Conservation (phyloP, 169 alveolate genomes). For the Plasmodium vivax region DNA sequence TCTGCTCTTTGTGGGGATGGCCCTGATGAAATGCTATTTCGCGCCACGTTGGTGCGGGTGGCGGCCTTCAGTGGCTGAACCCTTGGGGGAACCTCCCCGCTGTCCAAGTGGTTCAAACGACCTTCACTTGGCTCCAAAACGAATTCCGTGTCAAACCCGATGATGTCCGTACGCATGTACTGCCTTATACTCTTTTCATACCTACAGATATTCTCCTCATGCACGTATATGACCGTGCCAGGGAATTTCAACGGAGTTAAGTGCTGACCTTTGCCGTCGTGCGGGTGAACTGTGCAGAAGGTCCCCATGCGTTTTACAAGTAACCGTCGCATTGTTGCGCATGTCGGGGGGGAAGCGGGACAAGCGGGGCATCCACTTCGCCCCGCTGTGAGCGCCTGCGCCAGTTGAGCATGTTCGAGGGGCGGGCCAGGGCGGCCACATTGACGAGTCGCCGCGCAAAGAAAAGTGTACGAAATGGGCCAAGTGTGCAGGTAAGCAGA, state of each 20-base stretch:
- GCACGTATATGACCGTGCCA: slow-evolving; percentile 40
- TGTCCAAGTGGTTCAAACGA: neutral
- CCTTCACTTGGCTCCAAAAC: slow-evolving; percentile 28
- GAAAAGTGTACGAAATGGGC: neutral
- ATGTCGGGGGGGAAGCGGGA: neutral
- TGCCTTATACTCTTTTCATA: slow-evolving; percentile 35
- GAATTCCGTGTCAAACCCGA: slow-evolving; percentile 63
- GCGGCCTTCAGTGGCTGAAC: neutral
- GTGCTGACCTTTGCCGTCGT: neutral
- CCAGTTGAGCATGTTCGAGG: neutral
- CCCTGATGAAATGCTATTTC: neutral
- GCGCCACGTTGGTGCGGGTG: neutral
- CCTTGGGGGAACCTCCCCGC: neutral
- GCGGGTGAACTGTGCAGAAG: neutral
- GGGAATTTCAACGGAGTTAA: slow-evolving; percentile 5
- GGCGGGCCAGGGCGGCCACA: neutral
- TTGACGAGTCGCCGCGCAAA: neutral
- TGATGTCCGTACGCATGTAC: slow-evolving; percentile 15
- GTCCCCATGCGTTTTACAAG: neutral
- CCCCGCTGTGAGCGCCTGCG: neutral
- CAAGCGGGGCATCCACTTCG: neutral
- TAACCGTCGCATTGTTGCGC: neutral
- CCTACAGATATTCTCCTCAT: slow-evolving; percentile 32
- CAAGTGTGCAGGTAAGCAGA: neutral
- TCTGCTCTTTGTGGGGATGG: neutral